Conservation (phyloP, 352 stramenopile genomes). For the Phytopythium boreale region DNA sequence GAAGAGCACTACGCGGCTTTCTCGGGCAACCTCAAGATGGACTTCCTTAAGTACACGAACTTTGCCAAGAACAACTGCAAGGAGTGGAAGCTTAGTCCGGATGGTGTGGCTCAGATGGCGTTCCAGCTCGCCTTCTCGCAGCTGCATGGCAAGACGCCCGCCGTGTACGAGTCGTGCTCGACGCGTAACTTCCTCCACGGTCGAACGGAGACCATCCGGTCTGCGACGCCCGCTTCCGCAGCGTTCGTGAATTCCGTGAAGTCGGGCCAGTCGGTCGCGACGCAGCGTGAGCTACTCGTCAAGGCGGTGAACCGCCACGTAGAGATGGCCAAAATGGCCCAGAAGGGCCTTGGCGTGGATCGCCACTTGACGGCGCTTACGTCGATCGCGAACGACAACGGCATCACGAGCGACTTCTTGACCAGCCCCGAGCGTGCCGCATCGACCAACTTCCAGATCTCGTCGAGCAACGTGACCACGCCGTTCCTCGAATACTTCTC, state of each 20-base stretch:
- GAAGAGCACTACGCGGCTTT: slow-evolving; percentile 66
- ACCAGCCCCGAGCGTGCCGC: slow-evolving; percentile 65
- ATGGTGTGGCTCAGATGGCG: slow-evolving; percentile 90
- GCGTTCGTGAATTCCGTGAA: slow-evolving; percentile 68
- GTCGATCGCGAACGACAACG: slow-evolving; percentile 61
- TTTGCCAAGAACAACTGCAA: slow-evolving; percentile 92
- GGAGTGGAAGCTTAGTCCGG: slow-evolving; percentile 88
- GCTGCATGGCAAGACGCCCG: slow-evolving; percentile 67
- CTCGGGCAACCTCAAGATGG: slow-evolving; percentile 62
- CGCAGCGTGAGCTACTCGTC: slow-evolving; percentile 66
- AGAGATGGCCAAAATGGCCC: slow-evolving; percentile 87
- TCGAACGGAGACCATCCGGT: slow-evolving; percentile 91
- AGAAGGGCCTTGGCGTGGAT: slow-evolving; percentile 84
- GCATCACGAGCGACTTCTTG: slow-evolving; percentile 76
- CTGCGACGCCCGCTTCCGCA: slow-evolving; percentile 65
- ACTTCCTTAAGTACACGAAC: slow-evolving; percentile 82
- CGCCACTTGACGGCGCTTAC: slow-evolving; percentile 83
- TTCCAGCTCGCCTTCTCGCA: slow-evolving; percentile 89
- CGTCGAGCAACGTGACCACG: slow-evolving; percentile 89
- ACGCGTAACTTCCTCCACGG: slow-evolving; percentile 89
- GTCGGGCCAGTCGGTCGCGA: slow-evolving; percentile 28
- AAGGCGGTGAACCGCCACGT: slow-evolving; percentile 81
- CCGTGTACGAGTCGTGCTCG: slow-evolving; percentile 92
- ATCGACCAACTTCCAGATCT: slow-evolving; percentile 88
- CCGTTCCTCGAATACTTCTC: slow-evolving; percentile 89